phyloP scores from a whole-genome alignment of 2,329 filamentous ascomycete species.

The Lachnellula cervina region DNA sequence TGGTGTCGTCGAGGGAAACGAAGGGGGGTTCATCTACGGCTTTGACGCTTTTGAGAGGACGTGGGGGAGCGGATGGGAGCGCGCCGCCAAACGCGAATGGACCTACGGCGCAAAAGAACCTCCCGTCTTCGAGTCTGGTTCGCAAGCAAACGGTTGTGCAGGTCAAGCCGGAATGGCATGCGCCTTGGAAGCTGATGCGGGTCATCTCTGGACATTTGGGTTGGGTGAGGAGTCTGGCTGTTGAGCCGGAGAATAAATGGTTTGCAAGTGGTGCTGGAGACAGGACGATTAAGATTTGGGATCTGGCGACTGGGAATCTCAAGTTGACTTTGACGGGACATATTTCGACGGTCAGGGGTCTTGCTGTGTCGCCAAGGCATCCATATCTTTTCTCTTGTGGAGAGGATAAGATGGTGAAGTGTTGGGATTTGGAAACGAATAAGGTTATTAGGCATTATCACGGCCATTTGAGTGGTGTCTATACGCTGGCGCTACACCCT shows the following conservation, averaged over 20 bases:
- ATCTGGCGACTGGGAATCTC: conserved; percentile 81
- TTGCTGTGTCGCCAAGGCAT: conserved; percentile 88
- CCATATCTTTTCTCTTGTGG: conserved; percentile 97
- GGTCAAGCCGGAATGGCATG: conserved; percentile 87
- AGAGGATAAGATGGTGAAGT: conserved; percentile 99
- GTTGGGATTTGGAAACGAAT: conserved; percentile 99
- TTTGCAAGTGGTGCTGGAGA: conserved; percentile 95
- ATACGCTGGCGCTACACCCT: conserved; percentile 87
- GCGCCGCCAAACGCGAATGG: conserved; percentile 51
- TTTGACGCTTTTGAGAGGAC: conserved; percentile 45
- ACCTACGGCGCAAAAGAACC: conserved; percentile 45
- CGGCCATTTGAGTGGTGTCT: conserved; percentile 92
- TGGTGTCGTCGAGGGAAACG: conserved; percentile 38
- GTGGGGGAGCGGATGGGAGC: conserved; percentile 33
- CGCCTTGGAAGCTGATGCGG: conserved; percentile 96
- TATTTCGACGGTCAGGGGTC: conserved; percentile 85
- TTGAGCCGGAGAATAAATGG: conserved; percentile 96
- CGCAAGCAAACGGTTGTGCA: conserved; percentile 56
- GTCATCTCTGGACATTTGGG: conserved; percentile 95
- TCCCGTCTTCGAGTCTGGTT: conserved; percentile 53
- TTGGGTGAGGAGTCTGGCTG: conserved; percentile 84
- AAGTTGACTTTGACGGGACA: conserved; percentile 86
- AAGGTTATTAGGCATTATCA: conserved; percentile 98
- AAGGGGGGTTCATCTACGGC: conserved; percentile 47
- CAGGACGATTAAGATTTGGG: conserved; percentile 98